Percentiles rank a stretch among this genome's conserved stretches.
These are phyloP conservation scores for Juglanconis sp. DNA, from an alignment of 2,329 filamentous ascomycete genomes.

Conservation along the genomic window DNA sequence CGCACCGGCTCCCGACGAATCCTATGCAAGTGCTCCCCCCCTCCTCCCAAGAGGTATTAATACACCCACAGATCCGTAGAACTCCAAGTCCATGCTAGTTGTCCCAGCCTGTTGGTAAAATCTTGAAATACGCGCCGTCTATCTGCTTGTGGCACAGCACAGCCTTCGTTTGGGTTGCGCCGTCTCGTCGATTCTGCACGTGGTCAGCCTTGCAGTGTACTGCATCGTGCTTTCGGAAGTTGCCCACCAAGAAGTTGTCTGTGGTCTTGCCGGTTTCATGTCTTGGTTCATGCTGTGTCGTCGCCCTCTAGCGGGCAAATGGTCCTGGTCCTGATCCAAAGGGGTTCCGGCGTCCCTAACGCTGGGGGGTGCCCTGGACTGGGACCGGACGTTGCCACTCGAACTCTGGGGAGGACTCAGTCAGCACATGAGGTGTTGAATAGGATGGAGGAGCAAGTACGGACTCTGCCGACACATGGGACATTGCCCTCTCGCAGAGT, in stretches of 20 bases:
- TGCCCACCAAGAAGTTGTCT: not conserved
- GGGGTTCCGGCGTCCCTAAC: not conserved
- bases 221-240: not conserved
- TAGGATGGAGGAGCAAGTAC: constrained; percentile 20
- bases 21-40: too few relatives aligned
- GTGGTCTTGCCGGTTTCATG: not conserved
- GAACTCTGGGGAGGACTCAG: constrained; percentile 25
- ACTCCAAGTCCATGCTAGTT: too few relatives aligned
- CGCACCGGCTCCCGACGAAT: too few relatives aligned
- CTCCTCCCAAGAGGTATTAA: too few relatives aligned
- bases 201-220: not conserved
- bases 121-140: too few relatives aligned
- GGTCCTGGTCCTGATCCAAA: not conserved
- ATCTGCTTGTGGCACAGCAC: too few relatives aligned
- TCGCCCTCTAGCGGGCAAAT: not conserved
- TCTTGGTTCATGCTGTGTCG: not conserved
- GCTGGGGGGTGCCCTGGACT: constrained; percentile 15
- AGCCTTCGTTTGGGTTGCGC: not conserved
- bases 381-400: constrained; percentile 30
- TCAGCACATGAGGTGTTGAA: not conserved
- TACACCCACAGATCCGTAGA: too few relatives aligned
- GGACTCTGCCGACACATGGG: constrained; percentile 96
- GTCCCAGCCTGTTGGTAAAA: too few relatives aligned
- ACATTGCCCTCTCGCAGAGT: constrained; percentile 87
- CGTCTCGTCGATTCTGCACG: not conserved